Percentiles rank a stretch among this genome's conserved stretches.
phyloP scores from a whole-genome alignment of 2,329 filamentous ascomycete genomes.

The Epichloe sibirici region DNA sequence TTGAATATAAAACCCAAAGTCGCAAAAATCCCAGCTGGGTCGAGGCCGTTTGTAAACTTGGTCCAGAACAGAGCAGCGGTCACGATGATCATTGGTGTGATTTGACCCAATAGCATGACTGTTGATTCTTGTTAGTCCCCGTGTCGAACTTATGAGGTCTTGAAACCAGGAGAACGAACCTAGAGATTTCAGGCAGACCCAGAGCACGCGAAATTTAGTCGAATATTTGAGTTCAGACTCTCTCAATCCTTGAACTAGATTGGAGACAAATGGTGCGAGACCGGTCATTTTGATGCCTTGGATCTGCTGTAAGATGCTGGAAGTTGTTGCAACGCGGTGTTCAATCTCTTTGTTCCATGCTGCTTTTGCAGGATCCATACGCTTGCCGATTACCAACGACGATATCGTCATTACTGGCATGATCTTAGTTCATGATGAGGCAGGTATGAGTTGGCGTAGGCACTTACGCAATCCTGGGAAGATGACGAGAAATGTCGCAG shows the following conservation, averaged over 20 bases:
- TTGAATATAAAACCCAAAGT: constrained; percentile 7
- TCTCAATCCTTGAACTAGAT: constrained; percentile 7
- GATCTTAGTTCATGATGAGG: too few relatives aligned
- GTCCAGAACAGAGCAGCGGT: constrained; percentile 8
- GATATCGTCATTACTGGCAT: constrained; percentile 24
- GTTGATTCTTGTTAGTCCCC: too few relatives aligned
- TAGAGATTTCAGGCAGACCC: constrained; percentile 3
- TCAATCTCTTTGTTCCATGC: constrained; percentile 19
- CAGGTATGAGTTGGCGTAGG: too few relatives aligned
- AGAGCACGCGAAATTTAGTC: constrained; percentile 2
- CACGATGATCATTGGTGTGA: constrained; percentile 7
- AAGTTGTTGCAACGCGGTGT: constrained; percentile 18
- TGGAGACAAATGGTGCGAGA: constrained; percentile 9
- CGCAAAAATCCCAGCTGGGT: constrained; percentile 4
- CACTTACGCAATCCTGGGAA: too few relatives aligned
- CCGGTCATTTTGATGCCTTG: constrained; percentile 25
- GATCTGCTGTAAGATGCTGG: constrained; percentile 19
- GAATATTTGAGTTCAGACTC: constrained; percentile 9
- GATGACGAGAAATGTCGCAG: too few relatives aligned
- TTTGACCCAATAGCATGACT: neutral
- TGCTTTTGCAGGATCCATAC: constrained; percentile 27
- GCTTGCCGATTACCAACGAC: constrained; percentile 28
- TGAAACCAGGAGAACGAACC: neutral
- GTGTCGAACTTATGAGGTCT: too few relatives aligned
- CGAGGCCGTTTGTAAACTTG: neutral